phyloP scores from a whole-genome alignment of 2,329 filamentous ascomycete genomes.

The Pseudogymnoascus sp. region DNA sequence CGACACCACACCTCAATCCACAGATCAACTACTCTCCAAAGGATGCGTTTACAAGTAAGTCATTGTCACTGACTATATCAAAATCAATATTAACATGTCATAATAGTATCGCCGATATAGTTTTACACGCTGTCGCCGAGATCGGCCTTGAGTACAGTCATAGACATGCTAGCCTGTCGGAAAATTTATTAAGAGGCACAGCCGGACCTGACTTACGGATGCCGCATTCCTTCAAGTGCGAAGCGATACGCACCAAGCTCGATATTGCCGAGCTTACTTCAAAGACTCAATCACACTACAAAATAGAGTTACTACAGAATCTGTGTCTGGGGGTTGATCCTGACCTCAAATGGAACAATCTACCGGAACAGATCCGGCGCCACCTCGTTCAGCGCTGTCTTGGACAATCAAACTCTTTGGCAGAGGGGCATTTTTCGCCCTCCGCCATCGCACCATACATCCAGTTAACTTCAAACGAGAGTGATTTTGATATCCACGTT shows the following conservation, averaged over 20 bases:
- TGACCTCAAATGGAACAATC: constrained; percentile 19
- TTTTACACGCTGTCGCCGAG: constrained; percentile 19
- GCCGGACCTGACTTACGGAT: constrained; percentile 15
- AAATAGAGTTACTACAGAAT: constrained; percentile 14
- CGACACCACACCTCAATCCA: no score
- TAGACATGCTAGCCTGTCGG: constrained; percentile 17
- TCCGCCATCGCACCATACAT: no score
- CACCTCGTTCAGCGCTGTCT: constrained; percentile 11
- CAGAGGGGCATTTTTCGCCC: no score
- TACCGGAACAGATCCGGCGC: constrained; percentile 13
- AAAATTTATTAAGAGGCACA: constrained; percentile 19
- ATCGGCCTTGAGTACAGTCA: constrained; percentile 18
- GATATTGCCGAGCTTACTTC: no score
- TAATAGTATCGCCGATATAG: neutral
- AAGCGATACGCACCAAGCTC: no score
- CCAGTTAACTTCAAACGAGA: no score
- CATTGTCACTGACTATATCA: no score
- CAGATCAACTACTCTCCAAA: no score
- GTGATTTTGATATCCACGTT: constrained; percentile 36
- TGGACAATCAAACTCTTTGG: neutral
- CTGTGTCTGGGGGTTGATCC: constrained; percentile 18
- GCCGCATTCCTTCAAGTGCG: neutral
- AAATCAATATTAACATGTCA: no score
- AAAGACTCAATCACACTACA: constrained; percentile 10
- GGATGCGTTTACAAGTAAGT: no score